Conservation (phyloP, 768 basidiomycete genomes). For the Tubosaeta sp. region DNA sequence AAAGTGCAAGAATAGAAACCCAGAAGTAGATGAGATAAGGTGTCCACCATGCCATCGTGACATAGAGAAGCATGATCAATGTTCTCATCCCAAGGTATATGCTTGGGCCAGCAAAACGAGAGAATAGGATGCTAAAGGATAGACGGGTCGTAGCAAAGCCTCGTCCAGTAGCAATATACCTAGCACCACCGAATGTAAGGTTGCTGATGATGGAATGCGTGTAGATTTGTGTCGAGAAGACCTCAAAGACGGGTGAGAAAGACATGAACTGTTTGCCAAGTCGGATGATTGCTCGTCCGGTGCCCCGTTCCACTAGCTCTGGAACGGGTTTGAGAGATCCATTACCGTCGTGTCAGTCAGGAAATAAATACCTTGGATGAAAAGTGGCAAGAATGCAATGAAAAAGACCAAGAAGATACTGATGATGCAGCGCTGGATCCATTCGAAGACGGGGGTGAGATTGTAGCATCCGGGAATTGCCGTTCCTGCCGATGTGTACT, state of each 20-base stretch:
- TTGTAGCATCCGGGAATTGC: slow-evolving; percentile 93
- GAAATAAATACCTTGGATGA: slow-evolving; percentile 75
- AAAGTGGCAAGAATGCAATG: slow-evolving; percentile 92
- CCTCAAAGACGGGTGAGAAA: slow-evolving; percentile 92
- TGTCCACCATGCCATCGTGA: slow-evolving; percentile 89
- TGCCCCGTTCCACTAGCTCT: slow-evolving; percentile 96
- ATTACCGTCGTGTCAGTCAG: slow-evolving; percentile 11
- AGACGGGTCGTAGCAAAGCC: slow-evolving; percentile 97
- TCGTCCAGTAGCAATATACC: slow-evolving; percentile 98
- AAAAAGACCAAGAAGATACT: slow-evolving; percentile 98
- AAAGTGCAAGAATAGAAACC: slow-evolving; percentile 89
- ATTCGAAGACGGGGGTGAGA: slow-evolving; percentile 86
- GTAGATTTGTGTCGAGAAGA: slow-evolving; percentile 97
- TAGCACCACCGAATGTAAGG: slow-evolving; percentile 94
- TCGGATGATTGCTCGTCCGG: slow-evolving; percentile 85
- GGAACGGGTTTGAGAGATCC: slow-evolving; percentile 6
- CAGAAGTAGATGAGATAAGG: slow-evolving; percentile 97
- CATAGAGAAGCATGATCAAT: slow-evolving; percentile 87
- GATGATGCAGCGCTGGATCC: slow-evolving; percentile 96
- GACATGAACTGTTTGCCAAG: slow-evolving; percentile 93
- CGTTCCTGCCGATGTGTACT: slow-evolving; percentile 67
- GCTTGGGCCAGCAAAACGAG: slow-evolving; percentile 96
- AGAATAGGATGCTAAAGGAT: slow-evolving; percentile 92
- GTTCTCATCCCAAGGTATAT: slow-evolving; percentile 97
- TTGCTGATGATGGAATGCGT: slow-evolving; percentile 97